Evolutionary conservation across 805 yeast genomes (phyloP).

Genomic region (Jamesozyma lodderae): DNA sequence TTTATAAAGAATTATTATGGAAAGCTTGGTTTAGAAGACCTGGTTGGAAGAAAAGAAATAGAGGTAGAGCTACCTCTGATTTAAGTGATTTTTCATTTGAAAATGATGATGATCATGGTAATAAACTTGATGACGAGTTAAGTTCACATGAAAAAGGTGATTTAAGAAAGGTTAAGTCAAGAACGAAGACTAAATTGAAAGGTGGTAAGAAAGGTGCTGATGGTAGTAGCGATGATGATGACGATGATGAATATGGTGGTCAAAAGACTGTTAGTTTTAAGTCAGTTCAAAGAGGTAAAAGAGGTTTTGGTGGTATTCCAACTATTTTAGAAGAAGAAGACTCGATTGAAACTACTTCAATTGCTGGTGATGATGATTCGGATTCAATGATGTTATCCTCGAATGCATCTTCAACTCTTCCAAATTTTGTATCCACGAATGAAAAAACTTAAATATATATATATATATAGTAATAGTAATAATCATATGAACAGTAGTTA

Average conservation of each 20-base stretch:
- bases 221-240: slow-evolving; percentile 4
- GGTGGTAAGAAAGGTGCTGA: slow-evolving; percentile 7
- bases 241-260: slow-evolving; percentile 11
- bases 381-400: slow-evolving; percentile 10
- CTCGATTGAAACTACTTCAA: slow-evolving; percentile 18
- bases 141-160: background rate
- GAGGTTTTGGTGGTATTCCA: slow-evolving; percentile 25
- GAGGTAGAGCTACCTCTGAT: slow-evolving; percentile 21
- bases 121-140: background rate
- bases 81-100: slow-evolving; percentile 24
- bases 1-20: slow-evolving; percentile 9
- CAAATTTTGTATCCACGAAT: slow-evolving; percentile 3
- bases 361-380: slow-evolving; percentile 12
- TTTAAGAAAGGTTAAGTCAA: slow-evolving; percentile 1
- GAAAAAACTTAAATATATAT: slow-evolving; percentile 1
- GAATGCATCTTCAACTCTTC: slow-evolving; percentile 10
- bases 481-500: background rate
- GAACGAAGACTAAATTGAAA: slow-evolving; percentile 12
- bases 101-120: slow-evolving; percentile 10
- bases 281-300: slow-evolving; percentile 18
- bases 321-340: slow-evolving; percentile 26
- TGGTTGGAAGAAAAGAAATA: slow-evolving; percentile 22
- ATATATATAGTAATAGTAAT: background rate
- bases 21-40: slow-evolving; percentile 27
- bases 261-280: slow-evolving; percentile 28